Base-by-base conservation (phyloP, 805 yeast species). In the Candida berthetii region DNA sequence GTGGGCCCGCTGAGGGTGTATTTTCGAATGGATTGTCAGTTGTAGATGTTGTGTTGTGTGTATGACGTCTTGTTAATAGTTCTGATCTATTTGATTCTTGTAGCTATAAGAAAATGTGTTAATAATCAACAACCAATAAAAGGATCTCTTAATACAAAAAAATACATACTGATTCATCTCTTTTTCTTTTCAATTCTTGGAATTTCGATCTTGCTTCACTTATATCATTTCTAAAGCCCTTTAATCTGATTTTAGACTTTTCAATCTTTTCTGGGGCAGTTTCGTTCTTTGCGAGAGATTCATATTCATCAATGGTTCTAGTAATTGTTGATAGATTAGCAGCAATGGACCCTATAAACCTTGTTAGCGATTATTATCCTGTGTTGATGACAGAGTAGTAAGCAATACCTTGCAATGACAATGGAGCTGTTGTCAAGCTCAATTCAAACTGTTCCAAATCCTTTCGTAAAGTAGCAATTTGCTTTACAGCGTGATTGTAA, bases 401-500 rank as follows among this genome's bases (percentile, higher is more conserved):
- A n/a, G 11, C n/a, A 62, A 61, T 57, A 14, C 86, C 89, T 53
- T 82, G 89, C 11, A 84, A 58, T 1, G 96, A 80, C 42, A 85
- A 66, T 17, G 95, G 93, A 1, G 95, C 75, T 3, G 80, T 72
- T 14, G 77, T 71, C 9, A 86, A 71, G 46, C 82, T 78, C 36
- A 71, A 65, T 54, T 82, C 90, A 49, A 91, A 82, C 40, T 68
- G 62, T 16, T 74, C 69, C 38, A 91, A 63, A 52, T 89, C 96
- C 46, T 76, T 75, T 44, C 80, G 75, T 40, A 91, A 65, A 22
- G 80, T 71, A 52, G 78, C 86, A 25, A 88, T 78, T 62, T 90
- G 96, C 61, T 87, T 88, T 41, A 85, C 71, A 8, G 96, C 96
- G 61, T 87, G 95, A 64, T 87, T 91, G 65, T 83, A 88, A 40